phyloP scores from a whole-genome alignment of 129 eudicot genomes.

The Saussurea involucrata region DNA sequence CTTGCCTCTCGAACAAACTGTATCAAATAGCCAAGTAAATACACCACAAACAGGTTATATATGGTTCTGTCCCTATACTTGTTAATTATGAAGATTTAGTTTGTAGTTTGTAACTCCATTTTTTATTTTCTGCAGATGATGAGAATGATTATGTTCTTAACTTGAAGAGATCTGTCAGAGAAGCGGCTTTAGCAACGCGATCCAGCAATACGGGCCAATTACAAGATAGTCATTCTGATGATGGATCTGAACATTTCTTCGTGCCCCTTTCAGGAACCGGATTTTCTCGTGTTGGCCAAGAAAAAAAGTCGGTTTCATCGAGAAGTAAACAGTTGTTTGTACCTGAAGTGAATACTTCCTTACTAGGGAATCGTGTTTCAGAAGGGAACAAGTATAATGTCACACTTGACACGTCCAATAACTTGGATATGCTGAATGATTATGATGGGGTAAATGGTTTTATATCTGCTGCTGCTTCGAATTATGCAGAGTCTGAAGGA shows the following conservation, averaged over 20 bases:
- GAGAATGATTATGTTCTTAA: constrained; percentile 57
- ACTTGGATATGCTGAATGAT: constrained; percentile 51
- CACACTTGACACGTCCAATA: constrained; percentile 38
- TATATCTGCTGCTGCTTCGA: constrained; percentile 63
- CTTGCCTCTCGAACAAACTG: constrained; percentile 39
- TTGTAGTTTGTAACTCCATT: constrained; percentile 9
- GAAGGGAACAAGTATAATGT: constrained; percentile 45
- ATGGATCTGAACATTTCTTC: constrained; percentile 90
- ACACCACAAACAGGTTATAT: constrained; percentile 64
- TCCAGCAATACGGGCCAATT: constrained; percentile 45
- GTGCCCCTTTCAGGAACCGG: constrained; percentile 79
- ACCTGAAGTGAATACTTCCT: constrained; percentile 44
- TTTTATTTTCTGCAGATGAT: constrained; percentile 43
- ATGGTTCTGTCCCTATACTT: constrained; percentile 2
- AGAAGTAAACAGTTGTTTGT: constrained; percentile 54
- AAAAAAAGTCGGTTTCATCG: constrained; percentile 36
- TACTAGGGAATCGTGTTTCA: constrained; percentile 36
- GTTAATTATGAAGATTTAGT: neutral
- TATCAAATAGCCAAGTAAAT: constrained; percentile 49
- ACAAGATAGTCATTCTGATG: constrained; percentile 85
- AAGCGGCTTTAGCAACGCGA: constrained; percentile 73
- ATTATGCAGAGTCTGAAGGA: constrained; percentile 66
- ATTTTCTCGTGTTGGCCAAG: constrained; percentile 57
- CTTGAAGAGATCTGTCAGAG: constrained; percentile 89
- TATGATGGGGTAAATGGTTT: constrained; percentile 61